A percentile compares a stretch with the other conserved stretches of the same genome.
These are phyloP conservation scores for Nicotiana tabacum DNA, from an alignment of 257 asterid species.

Conservation along the genomic window DNA sequence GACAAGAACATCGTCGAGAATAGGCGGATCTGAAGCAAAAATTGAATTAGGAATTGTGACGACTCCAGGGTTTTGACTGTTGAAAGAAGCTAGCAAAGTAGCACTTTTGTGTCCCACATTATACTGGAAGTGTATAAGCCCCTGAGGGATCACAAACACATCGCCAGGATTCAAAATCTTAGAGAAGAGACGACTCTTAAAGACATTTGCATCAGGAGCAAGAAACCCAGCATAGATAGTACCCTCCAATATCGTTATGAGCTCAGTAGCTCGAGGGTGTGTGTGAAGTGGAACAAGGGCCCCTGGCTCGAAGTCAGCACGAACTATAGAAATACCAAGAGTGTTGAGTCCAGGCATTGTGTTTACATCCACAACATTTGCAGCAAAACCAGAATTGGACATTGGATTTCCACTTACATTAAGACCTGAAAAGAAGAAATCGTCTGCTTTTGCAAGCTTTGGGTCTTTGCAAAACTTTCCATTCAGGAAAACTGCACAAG, in stretches of 20 bases:
- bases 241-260: conserved; percentile 5
- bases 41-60: background rate
- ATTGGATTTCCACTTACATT: background rate
- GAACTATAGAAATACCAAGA: conserved; percentile 7
- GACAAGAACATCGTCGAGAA: background rate
- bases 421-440: conserved; percentile 14
- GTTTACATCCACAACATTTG: background rate
- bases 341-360: conserved; percentile 13
- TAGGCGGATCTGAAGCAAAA: conserved; percentile 6
- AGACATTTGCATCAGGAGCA: background rate
- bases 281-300: conserved; percentile 4
- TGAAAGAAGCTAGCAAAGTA: conserved; percentile 4
- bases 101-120: background rate
- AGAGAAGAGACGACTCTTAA: conserved; percentile 1
- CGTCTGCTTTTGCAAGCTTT: background rate
- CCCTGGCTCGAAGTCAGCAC: background rate
- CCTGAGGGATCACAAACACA: conserved; percentile 12
- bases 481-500: conserved; percentile 12
- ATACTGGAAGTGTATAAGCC: conserved; percentile 9
- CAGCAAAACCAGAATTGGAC: background rate
- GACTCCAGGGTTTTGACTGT: conserved; percentile 10
- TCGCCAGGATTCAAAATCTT: background rate
- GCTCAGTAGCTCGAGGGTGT: conserved; percentile 13
- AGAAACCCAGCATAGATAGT: background rate
- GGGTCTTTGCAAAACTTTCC: conserved; percentile 14